Conservation (phyloP, 257 asterid genomes). For the Rauvolfia tetraphylla region DNA sequence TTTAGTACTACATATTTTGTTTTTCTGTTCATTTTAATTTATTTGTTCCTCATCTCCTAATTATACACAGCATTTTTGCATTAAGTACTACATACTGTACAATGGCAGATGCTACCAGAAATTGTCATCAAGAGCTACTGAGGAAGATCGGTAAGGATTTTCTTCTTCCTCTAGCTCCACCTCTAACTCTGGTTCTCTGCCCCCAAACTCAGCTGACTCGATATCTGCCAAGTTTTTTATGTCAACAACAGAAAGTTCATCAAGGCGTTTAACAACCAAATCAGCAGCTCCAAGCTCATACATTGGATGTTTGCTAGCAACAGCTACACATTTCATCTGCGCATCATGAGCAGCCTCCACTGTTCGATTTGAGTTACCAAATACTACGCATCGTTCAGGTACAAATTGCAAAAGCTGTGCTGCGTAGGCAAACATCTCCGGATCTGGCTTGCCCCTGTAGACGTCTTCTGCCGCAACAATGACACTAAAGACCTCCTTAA, state of each 20-base stretch:
- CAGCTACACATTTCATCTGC: slow-evolving; percentile 87
- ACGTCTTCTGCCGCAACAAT: slow-evolving; percentile 90
- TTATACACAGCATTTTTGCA: slow-evolving; percentile 25
- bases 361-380: slow-evolving; percentile 86
- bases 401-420: slow-evolving; percentile 73
- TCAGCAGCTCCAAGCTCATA: slow-evolving; percentile 96
- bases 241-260: slow-evolving; percentile 83
- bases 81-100: slow-evolving; percentile 40
- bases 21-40: slow-evolving; percentile 14
- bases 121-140: slow-evolving; percentile 57
- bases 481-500: slow-evolving; percentile 62
- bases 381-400: slow-evolving; percentile 87
- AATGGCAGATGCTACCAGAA: slow-evolving; percentile 56
- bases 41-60: slow-evolving; percentile 21
- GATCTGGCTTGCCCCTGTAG: slow-evolving; percentile 89
- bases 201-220: slow-evolving; percentile 64
- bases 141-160: slow-evolving; percentile 34
- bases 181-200: slow-evolving; percentile 69
- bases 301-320: slow-evolving; percentile 81
- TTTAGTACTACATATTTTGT: slow-evolving; percentile 3
- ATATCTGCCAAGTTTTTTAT: slow-evolving; percentile 78
- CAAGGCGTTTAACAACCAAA: slow-evolving; percentile 66
- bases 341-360: slow-evolving; percentile 99
- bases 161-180: slow-evolving; percentile 72
- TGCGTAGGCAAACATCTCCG: slow-evolving; percentile 89